Conservation (phyloP, 148 eudicot genomes). For the Oxyria digyna region DNA sequence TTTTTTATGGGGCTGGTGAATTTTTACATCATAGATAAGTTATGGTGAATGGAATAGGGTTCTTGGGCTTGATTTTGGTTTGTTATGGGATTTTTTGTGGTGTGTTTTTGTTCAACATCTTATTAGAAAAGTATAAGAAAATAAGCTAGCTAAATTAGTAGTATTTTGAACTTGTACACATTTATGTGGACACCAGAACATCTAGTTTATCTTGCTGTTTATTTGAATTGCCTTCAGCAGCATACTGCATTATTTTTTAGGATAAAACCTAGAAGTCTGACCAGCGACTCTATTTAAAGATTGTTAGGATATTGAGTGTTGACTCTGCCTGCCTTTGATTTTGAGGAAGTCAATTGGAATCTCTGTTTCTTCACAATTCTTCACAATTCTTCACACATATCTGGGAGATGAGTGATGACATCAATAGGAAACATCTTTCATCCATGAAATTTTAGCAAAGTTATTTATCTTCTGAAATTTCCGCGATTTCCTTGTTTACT, state of each 20-base stretch:
- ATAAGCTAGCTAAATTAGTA: not conserved
- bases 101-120: not conserved
- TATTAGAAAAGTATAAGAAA: not conserved
- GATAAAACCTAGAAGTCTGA: not conserved
- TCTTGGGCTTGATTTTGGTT: not conserved
- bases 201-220: not conserved
- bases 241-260: not conserved
- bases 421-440: constrained; percentile 97
- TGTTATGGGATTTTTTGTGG: not conserved
- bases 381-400: too few relatives aligned
- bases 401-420: constrained; percentile 86
- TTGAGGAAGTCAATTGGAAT: too few relatives aligned
- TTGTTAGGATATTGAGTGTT: not conserved
- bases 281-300: not conserved
- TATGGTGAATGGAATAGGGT: not conserved
- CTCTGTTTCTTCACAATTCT: constrained; percentile 88
- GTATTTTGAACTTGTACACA: not conserved
- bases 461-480: too few relatives aligned
- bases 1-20: not conserved
- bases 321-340: not conserved
- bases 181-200: not conserved
- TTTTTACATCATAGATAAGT: not conserved
- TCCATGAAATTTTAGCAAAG: too few relatives aligned
- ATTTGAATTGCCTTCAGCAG: not conserved
- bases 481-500: too few relatives aligned